phyloP scores from a whole-genome alignment of 2,329 filamentous ascomycete species.

The Arthrobotrys sinensis region DNA sequence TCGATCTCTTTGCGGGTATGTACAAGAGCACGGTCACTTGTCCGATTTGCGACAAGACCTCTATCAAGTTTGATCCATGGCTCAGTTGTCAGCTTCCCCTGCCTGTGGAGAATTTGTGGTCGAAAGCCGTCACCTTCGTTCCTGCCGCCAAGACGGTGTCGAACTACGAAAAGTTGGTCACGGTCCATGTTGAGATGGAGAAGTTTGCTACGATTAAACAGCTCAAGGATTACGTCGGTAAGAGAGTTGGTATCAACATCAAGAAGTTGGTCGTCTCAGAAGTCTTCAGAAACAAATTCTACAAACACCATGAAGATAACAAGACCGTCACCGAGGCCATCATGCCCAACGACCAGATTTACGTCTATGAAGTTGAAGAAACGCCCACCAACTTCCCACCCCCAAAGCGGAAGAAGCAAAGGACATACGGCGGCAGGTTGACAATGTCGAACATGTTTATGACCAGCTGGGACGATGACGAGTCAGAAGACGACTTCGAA shows the following conservation, averaged over 20 bases:
- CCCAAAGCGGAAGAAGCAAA: conserved; percentile 70
- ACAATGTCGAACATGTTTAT: conserved; percentile 63
- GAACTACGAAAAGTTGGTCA: conserved; percentile 68
- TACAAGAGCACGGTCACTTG: conserved; percentile 98
- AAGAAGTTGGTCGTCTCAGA: conserved; percentile 85
- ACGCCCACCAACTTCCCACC: conserved; percentile 83
- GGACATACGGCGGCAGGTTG: conserved; percentile 64
- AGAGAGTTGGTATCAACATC: conserved; percentile 76
- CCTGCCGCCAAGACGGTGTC: conserved; percentile 79
- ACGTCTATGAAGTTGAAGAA: conserved; percentile 83
- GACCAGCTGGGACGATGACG: conserved; percentile 65
- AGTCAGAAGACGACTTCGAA: conserved; percentile 67
- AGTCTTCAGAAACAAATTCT: conserved; percentile 86
- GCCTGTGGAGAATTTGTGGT: conserved; percentile 87
- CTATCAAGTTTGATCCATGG: conserved; percentile 98
- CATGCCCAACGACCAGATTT: conserved; percentile 74
- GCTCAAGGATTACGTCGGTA: conserved; percentile 80
- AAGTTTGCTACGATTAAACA: conserved; percentile 79
- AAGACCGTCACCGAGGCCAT: conserved; percentile 81
- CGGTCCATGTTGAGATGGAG: conserved; percentile 83
- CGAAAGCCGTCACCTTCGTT: conserved; percentile 80
- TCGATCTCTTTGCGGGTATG: conserved; percentile 95
- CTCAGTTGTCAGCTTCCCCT: conserved; percentile 93
- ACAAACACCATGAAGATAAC: conserved; percentile 84
- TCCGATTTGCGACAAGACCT: conserved; percentile 91